Conservation (phyloP, 2,329 filamentous ascomycete species). For the Penicillium palitans region DNA sequence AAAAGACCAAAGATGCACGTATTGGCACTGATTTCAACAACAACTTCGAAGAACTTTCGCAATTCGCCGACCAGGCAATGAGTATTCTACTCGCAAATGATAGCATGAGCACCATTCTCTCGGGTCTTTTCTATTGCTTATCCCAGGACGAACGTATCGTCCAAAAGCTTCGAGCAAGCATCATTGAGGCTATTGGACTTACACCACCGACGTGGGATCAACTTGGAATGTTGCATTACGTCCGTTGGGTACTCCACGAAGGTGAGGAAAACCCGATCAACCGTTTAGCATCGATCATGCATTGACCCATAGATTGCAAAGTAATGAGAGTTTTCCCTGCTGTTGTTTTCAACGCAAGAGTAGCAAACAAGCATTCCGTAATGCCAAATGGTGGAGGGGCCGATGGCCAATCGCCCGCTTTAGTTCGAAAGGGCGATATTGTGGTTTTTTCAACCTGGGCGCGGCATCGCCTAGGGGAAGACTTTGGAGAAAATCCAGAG, state of each 20-base stretch:
- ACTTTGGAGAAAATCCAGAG: neutral
- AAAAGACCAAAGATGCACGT: neutral
- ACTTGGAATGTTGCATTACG: constrained; percentile 11
- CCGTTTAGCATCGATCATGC: neutral
- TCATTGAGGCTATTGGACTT: neutral
- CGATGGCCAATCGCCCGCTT: neutral
- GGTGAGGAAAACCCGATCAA: neutral
- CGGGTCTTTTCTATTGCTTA: constrained; percentile 15
- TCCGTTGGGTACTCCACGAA: constrained; percentile 9
- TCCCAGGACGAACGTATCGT: constrained; percentile 6
- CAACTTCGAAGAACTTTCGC: neutral
- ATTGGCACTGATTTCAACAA: neutral
- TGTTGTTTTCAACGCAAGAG: neutral
- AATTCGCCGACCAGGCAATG: constrained; percentile 6
- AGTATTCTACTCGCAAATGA: constrained; percentile 15
- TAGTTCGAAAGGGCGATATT: too few relatives aligned
- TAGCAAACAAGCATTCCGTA: neutral
- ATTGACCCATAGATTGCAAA: neutral
- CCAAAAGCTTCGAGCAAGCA: neutral
- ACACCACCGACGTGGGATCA: constrained; percentile 10
- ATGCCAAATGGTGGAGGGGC: neutral
- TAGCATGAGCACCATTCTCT: constrained; percentile 16
- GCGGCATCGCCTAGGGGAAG: constrained; percentile 1
- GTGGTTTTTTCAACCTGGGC: constrained; percentile 5
- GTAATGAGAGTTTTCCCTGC: neutral